phyloP scores from a whole-genome alignment of 306 rosid species.

The Nissolia schottii region DNA sequence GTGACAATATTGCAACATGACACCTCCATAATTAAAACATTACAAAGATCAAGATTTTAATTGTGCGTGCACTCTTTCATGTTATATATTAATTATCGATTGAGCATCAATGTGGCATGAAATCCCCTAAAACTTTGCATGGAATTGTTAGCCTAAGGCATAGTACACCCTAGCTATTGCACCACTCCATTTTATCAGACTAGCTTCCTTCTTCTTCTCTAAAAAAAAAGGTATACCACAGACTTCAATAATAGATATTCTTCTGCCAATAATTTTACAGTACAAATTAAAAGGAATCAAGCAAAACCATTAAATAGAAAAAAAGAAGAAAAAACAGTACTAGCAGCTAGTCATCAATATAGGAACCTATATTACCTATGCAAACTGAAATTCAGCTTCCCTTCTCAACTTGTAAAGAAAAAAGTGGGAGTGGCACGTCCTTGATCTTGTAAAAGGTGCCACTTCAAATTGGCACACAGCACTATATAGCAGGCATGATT shows the following conservation, averaged over 20 bases:
- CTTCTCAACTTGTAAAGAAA: constrained; percentile 27
- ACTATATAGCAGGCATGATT: background rate
- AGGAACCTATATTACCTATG: constrained; percentile 25
- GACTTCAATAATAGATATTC: constrained; percentile 24
- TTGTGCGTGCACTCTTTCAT: background rate
- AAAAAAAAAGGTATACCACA: constrained; percentile 9
- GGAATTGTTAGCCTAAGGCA: background rate
- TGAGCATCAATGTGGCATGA: background rate
- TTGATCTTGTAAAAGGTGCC: constrained; percentile 20
- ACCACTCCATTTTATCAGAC: background rate
- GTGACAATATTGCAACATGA: background rate
- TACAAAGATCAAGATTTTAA: background rate
- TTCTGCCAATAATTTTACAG: constrained; percentile 32
- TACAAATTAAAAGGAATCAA: constrained; percentile 32
- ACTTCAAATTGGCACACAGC: constrained; percentile 25
- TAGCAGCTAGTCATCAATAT: constrained; percentile 8
- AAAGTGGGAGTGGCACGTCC: constrained; percentile 16
- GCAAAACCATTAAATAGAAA: constrained; percentile 17
- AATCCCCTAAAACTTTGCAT: background rate
- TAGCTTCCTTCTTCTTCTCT: background rate
- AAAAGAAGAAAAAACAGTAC: background rate
- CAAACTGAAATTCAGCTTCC: constrained; percentile 19
- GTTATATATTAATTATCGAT: background rate
- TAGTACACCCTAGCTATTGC: background rate
- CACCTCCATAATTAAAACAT: constrained; percentile 4